phyloP scores from a whole-genome alignment of 2,329 filamentous ascomycete genomes.

The Cercospora sesami region DNA sequence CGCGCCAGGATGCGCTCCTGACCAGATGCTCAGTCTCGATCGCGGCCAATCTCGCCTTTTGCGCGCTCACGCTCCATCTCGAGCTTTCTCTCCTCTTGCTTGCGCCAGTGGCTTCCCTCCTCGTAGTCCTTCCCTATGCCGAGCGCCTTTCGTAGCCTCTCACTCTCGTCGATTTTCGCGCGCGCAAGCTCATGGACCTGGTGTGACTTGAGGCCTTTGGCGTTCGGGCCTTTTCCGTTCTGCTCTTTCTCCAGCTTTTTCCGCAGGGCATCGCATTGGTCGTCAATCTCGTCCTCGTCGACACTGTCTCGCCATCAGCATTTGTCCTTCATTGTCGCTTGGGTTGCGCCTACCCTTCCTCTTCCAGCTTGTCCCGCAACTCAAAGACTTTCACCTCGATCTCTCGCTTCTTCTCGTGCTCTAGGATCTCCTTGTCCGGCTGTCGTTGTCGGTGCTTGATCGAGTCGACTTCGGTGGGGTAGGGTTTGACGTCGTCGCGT shows the following conservation, averaged over 20 bases:
- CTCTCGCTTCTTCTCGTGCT: constrained; percentile 87
- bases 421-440: constrained; percentile 87
- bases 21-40: constrained; percentile 27
- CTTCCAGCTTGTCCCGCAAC: constrained; percentile 84
- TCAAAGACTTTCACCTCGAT: constrained; percentile 94
- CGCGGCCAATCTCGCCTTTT: constrained; percentile 24
- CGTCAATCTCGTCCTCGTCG: constrained; percentile 89
- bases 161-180: constrained; percentile 94
- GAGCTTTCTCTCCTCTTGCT: constrained; percentile 68
- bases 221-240: constrained; percentile 45
- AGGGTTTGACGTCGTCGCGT: constrained; percentile 77
- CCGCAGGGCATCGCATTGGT: constrained; percentile 66
- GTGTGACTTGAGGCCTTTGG: constrained; percentile 74
- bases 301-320: constrained; percentile 51
- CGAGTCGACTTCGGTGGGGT: constrained; percentile 64
- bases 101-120: constrained; percentile 82
- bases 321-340: no score
- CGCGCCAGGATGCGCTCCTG: no score
- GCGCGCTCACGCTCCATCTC: constrained; percentile 30
- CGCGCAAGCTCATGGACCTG: constrained; percentile 95
- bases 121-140: constrained; percentile 84
- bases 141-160: constrained; percentile 79
- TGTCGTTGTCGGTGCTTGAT: constrained; percentile 76
- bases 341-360: constrained; percentile 65
- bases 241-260: constrained; percentile 62